phyloP scores from a whole-genome alignment of 2,329 filamentous ascomycete species.

The Fusarium palustre region DNA sequence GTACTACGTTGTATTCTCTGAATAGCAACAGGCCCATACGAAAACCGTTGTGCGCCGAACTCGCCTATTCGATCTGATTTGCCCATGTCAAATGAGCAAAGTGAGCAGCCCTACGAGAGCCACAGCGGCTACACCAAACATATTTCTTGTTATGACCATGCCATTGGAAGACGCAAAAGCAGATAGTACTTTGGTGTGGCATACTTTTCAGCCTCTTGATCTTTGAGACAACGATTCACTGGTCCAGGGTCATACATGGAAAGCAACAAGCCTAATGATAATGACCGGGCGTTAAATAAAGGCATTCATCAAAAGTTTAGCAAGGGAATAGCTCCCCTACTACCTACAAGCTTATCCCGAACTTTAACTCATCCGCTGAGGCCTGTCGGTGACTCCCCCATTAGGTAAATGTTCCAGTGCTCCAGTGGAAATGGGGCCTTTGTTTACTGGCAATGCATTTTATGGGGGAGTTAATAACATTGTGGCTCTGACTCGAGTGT shows the following conservation, averaged over 20 bases:
- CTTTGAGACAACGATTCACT: conserved; percentile 5
- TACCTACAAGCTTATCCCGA: conserved; percentile 16
- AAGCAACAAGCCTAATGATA: conserved; percentile 2
- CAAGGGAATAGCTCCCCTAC: background rate
- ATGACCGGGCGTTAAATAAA: conserved; percentile 11
- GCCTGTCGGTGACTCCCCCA: conserved; percentile 38
- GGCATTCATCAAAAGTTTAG: conserved; percentile 1
- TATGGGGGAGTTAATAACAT: conserved; percentile 14
- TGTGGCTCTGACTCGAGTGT: conserved; percentile 33
- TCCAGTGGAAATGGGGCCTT: conserved; percentile 8
- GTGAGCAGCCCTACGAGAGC: conserved; percentile 43
- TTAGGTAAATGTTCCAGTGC: conserved; percentile 18
- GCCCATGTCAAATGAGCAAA: conserved; percentile 21
- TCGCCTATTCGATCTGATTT: conserved; percentile 41
- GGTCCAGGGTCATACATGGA: background rate
- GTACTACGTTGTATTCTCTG: conserved; percentile 21
- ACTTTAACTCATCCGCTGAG: conserved; percentile 23
- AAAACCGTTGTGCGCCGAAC: conserved; percentile 23
- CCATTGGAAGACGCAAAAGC: background rate
- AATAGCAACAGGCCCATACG: conserved; percentile 6
- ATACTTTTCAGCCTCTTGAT: conserved; percentile 4
- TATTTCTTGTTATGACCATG: background rate
- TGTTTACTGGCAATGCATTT: conserved; percentile 15
- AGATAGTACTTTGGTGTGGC: conserved; percentile 1
- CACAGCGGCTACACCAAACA: conserved; percentile 27